Conservation (phyloP, 768 basidiomycete species). For the Calocera viscosa region DNA sequence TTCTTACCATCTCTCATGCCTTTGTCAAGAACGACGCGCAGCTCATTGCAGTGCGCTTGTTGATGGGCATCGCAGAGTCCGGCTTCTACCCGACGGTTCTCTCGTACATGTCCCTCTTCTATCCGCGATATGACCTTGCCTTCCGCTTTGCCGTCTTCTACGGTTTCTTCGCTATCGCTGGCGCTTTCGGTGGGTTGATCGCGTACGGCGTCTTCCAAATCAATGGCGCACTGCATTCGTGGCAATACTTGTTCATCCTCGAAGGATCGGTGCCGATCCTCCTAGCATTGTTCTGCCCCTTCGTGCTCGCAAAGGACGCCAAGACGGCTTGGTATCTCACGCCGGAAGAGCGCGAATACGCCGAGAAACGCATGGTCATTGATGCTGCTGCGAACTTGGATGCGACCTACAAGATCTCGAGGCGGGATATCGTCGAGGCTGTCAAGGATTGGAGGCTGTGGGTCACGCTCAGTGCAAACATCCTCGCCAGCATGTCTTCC, state of each 20-base stretch:
- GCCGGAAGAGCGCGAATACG: not conserved
- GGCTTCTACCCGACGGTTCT: conserved; percentile 1
- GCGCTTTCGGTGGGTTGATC: not conserved
- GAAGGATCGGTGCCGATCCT: not conserved
- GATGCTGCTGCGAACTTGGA: conserved; percentile 1
- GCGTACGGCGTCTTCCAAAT: conserved; percentile 1
- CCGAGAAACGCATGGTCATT: conserved; percentile 5
- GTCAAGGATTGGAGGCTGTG: not conserved
- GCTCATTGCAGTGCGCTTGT: not conserved
- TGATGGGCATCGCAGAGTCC: not conserved
- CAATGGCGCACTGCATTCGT: not conserved
- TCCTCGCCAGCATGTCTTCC: not conserved
- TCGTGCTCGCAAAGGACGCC: not conserved
- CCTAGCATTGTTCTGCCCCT: not conserved
- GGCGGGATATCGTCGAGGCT: not conserved
- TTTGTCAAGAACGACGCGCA: conserved; percentile 5
- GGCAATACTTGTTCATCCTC: conserved; percentile 7
- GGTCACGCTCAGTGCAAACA: not conserved
- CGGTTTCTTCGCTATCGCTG: conserved; percentile 3
- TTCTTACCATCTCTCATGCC: conserved; percentile 1
- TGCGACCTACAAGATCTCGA: not conserved
- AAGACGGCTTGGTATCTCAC: not conserved
- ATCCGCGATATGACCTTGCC: conserved; percentile 1
- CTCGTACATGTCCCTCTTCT: not conserved
- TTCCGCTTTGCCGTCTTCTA: conserved; percentile 7